Percentiles rank a stretch among this genome's conserved stretches.
Conservation (phyloP, 176 grass and related monocot species). For the Triticum dicoccoides region DNA sequence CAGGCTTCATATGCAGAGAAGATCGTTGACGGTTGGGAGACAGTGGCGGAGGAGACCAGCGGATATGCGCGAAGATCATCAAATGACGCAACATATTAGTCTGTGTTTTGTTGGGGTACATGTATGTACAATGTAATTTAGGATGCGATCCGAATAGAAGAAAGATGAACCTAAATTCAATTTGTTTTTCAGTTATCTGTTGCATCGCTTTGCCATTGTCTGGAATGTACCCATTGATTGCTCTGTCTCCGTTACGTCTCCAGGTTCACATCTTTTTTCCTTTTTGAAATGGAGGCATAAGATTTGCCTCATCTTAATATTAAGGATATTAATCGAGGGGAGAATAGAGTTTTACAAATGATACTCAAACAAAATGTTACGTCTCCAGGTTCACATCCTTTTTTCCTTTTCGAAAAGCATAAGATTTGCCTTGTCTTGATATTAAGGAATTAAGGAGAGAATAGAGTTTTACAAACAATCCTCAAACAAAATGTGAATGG, state of each 20-base stretch:
- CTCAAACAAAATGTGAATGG: too few species aligned
- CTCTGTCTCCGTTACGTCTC: not conserved
- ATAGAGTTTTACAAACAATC: too few species aligned
- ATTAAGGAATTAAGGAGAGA: too few species aligned
- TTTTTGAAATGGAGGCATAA: too few species aligned
- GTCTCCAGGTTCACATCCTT: too few species aligned
- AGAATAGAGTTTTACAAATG: too few species aligned
- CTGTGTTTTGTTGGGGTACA: not conserved
- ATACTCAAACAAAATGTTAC: not conserved
- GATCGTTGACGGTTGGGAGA: slow-evolving; percentile 82
- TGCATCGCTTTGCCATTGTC: too few species aligned
- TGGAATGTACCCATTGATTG: not conserved
- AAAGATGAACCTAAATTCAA: slow-evolving; percentile 14
- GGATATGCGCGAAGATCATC: slow-evolving; percentile 45
- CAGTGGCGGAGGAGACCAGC: slow-evolving; percentile 71
- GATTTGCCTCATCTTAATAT: too few species aligned
- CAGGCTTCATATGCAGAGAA: slow-evolving; percentile 93
- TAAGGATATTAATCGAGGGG: too few species aligned
- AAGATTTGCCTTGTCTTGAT: too few species aligned
- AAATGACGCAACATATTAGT: slow-evolving; percentile 15
- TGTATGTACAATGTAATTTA: slow-evolving; percentile 54
- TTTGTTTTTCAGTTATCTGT: slow-evolving; percentile 34
- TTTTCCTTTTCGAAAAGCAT: too few species aligned
- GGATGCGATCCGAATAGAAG: slow-evolving; percentile 4
- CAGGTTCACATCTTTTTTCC: too few species aligned